Evolutionary conservation across 2,329 filamentous ascomycete species (phyloP).

Genomic region (Neophaeococcomyces mojaviensis): DNA sequence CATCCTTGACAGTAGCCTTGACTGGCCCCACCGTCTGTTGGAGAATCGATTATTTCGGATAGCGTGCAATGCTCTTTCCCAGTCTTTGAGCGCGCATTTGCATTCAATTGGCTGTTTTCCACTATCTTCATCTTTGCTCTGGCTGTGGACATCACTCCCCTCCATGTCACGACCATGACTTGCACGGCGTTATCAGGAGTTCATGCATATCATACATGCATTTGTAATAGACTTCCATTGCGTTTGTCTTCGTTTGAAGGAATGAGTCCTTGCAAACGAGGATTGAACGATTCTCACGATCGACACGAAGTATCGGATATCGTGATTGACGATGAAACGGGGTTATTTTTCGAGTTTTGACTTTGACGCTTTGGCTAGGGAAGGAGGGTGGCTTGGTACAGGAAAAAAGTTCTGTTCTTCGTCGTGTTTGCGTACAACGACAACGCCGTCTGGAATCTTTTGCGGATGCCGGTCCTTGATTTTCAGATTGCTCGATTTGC

Average conservation of each 20-base stretch:
- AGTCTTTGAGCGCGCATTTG: slow-evolving; percentile 10
- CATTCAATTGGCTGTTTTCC: slow-evolving; percentile 14
- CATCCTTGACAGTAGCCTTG: slow-evolving; percentile 3
- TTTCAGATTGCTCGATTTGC: background rate
- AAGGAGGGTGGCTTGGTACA: background rate
- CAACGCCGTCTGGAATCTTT: background rate
- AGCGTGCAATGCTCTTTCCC: slow-evolving; percentile 3
- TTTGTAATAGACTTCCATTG: slow-evolving; percentile 5
- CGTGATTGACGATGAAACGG: slow-evolving; percentile 2
- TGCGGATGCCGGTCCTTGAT: background rate
- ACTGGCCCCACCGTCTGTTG: slow-evolving; percentile 3
- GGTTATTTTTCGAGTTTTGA: background rate
- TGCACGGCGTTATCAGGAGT: slow-evolving; percentile 4
- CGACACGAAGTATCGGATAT: slow-evolving; percentile 6
- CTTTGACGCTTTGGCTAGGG: background rate
- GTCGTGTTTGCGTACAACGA: background rate
- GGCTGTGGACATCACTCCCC: background rate
- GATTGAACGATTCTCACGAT: slow-evolving; percentile 2
- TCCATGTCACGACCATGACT: background rate
- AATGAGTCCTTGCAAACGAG: background rate
- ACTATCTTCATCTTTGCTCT: slow-evolving; percentile 18
- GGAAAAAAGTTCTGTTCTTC: slow-evolving; percentile 1
- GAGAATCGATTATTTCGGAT: background rate
- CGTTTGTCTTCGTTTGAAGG: background rate
- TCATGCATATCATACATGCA: background rate